These are phyloP conservation scores for Collybia mongolica DNA, from an alignment of 768 basidiomycete species.

Conservation along the genomic window DNA sequence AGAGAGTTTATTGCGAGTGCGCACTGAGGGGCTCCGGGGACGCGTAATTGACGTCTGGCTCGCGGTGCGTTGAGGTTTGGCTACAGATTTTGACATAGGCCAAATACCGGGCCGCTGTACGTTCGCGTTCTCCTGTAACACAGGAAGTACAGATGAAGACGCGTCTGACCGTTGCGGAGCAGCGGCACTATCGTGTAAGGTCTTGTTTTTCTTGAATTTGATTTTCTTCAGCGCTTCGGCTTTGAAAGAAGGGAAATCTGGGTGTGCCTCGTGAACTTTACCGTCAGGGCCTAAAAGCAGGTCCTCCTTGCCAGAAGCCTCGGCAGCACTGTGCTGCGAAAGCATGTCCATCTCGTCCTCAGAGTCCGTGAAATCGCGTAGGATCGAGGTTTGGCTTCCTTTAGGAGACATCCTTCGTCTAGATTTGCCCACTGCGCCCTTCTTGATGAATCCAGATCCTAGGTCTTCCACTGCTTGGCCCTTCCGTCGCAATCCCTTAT, in stretches of 20 bases:
- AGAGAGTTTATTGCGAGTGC: not conserved
- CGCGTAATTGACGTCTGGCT: not conserved
- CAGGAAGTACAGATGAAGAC: not conserved
- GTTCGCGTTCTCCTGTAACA: not conserved
- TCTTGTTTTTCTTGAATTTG: not conserved
- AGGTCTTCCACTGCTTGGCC: conserved; percentile 3
- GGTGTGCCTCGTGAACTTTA: not conserved
- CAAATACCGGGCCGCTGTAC: not conserved
- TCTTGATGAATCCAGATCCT: not conserved
- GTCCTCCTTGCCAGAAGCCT: not conserved
- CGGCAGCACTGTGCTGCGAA: not conserved
- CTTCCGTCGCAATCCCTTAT: conserved; percentile 1
- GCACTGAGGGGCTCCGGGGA: not conserved
- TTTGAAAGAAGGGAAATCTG: not conserved
- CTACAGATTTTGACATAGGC: too few relatives aligned
- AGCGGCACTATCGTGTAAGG: not conserved
- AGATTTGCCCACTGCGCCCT: not conserved
- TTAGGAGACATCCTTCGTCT: not conserved
- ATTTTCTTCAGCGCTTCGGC: not conserved
- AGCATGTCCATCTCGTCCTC: not conserved
- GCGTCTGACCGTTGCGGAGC: not conserved
- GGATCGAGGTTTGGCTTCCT: too few relatives aligned
- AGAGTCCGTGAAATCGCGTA: not conserved
- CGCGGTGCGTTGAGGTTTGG: not conserved
- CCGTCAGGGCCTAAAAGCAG: not conserved